Evolutionary conservation across 495 filamentous ascomycete genomes (phyloP).

Genomic region (Tuber aestivum): DNA sequence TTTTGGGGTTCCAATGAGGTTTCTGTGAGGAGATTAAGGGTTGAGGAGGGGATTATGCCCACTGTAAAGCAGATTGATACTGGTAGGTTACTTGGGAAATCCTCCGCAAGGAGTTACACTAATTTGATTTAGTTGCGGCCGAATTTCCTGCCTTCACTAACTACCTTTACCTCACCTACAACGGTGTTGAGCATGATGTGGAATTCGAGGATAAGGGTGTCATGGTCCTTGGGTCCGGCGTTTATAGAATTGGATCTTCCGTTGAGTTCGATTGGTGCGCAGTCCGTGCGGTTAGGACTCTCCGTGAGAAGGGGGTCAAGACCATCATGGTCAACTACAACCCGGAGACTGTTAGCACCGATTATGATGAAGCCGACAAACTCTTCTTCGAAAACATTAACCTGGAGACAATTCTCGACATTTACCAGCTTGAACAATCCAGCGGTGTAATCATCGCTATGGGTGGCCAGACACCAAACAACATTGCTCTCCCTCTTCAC

Average conservation of each 20-base stretch:
- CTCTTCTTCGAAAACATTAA: constrained; percentile 98
- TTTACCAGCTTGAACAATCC: constrained; percentile 83
- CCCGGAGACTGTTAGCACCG: constrained; percentile 89
- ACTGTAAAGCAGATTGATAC: constrained; percentile 98
- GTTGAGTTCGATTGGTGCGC: constrained; percentile 99
- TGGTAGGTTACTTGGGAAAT: constrained; percentile 14
- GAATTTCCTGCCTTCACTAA: constrained; percentile 95
- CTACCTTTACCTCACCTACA: constrained; percentile 96
- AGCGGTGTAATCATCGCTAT: constrained; percentile 94
- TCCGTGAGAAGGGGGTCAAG: constrained; percentile 81
- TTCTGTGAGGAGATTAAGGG: constrained; percentile 70
- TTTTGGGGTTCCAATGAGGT: constrained; percentile 92
- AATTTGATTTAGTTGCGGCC: constrained; percentile 60
- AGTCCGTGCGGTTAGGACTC: constrained; percentile 88
- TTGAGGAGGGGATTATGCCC: constrained; percentile 78
- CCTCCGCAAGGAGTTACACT: constrained; percentile 2
- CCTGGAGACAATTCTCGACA: constrained; percentile 87
- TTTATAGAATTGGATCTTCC: constrained; percentile 94
- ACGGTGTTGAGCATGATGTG: constrained; percentile 80
- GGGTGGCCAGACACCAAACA: constrained; percentile 97
- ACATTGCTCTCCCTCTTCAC: constrained; percentile 85
- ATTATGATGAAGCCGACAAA: constrained; percentile 92
- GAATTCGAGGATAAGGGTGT: constrained; percentile 78
- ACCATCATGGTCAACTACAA: constrained; percentile 99
- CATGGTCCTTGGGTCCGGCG: constrained; percentile 95